Base-by-base conservation (phyloP, 768 basidiomycete genomes). In the Rhodotorula toruloides region DNA sequence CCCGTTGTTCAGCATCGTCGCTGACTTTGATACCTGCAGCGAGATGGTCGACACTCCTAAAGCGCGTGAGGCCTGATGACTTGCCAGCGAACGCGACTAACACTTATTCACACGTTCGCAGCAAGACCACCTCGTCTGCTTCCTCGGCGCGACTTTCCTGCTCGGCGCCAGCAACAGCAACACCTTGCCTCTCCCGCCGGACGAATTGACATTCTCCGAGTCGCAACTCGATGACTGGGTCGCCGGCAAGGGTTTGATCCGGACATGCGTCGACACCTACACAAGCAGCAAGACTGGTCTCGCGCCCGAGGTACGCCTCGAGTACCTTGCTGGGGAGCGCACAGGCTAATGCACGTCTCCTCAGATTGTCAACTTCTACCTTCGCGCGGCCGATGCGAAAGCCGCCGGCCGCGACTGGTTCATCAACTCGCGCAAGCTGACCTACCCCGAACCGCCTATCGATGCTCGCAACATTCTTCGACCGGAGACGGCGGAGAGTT, bases 121-220 rank as follows among this genome's bases (percentile, higher is more conserved):
- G 76, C 93, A 97, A 79, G 93, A 98, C 75, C 93, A 96, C 76
- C 84, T 98, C 40, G 91, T 89, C 6, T 97, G 93, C 78, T 98
- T 96, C 84, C 80, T 98, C 40, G 91, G 87, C 27, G 93, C 91
- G 6, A 89, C 89, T 1, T 83, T 98, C 61, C 85, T 98, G 82
- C 83, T 98, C 5, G 91, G 93, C 19, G 89, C 90, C 21, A 89
- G 88, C 5, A 68, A 67, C 16, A 65, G 50, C 5, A 53, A 53
- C 2, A 5, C n/a, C 4, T 40, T 53, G 3, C 48, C 66, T 7
- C 49, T 65, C n/a, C 67, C 67, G 34, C 59, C 63, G 2, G 58
- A 67, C 50, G 44, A 40, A 14, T 27, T 44, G 31, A 19, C 22
- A 22, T 71, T 92, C n/a, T 80, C 86, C 2, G 78, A 81, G 17